Conservation (phyloP, 176 grass and related monocot species). For the Raddia guianensis region DNA sequence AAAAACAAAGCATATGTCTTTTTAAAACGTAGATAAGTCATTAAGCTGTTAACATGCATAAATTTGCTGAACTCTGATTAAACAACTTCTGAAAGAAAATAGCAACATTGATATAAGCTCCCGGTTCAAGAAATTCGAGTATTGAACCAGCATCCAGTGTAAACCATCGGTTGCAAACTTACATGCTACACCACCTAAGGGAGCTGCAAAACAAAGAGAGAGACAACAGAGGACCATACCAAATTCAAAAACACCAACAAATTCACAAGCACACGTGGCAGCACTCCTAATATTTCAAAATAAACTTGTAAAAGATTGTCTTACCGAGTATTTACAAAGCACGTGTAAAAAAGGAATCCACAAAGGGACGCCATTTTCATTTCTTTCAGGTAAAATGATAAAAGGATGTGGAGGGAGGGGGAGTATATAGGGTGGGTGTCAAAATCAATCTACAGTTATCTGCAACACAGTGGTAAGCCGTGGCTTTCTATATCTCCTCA, state of each 20-base stretch:
- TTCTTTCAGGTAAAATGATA: slow-evolving; percentile 9
- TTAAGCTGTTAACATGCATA: not conserved
- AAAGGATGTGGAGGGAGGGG: not conserved
- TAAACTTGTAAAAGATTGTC: too few species aligned
- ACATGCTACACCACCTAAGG: too few species aligned
- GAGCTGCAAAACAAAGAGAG: too few species aligned
- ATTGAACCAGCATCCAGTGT: not conserved
- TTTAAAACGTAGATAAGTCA: too few species aligned
- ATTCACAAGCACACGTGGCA: too few species aligned
- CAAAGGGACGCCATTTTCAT: slow-evolving; percentile 14
- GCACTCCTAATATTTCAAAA: too few species aligned
- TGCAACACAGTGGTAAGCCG: slow-evolving; percentile 88
- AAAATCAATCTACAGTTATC: slow-evolving; percentile 76
- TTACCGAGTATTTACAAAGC: slow-evolving; percentile 32
- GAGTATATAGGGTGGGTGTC: not conserved
- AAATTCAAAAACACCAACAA: too few species aligned
- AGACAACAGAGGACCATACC: too few species aligned
- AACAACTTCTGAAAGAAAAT: not conserved
- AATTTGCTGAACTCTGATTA: not conserved
- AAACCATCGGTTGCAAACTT: slow-evolving; percentile 5
- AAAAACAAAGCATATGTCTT: too few species aligned
- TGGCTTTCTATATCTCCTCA: slow-evolving; percentile 92
- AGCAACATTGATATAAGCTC: not conserved
- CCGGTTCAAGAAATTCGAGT: not conserved
- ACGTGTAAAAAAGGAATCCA: slow-evolving; percentile 22